Evolutionary conservation across 2,329 filamentous ascomycete genomes (phyloP).

Genomic region (Phialophora expanda): DNA sequence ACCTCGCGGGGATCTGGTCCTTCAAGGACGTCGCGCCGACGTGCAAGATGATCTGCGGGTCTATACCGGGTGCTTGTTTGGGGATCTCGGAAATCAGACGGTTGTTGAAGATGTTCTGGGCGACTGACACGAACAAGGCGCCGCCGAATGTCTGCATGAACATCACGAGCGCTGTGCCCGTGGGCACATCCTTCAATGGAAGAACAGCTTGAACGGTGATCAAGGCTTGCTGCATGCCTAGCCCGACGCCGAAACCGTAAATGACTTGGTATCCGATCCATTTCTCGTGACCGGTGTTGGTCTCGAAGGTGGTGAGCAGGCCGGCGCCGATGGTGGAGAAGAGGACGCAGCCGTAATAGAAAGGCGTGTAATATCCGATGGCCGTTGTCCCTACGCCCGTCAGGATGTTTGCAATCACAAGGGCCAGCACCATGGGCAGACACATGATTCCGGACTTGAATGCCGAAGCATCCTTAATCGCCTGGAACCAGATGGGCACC

Average conservation of each 20-base stretch:
- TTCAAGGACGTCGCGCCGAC: constrained; percentile 49
- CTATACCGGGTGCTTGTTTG: constrained; percentile 41
- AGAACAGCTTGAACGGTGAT: constrained; percentile 51
- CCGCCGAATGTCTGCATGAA: constrained; percentile 52
- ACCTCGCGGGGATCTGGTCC: constrained; percentile 39
- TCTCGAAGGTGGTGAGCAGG: constrained; percentile 48
- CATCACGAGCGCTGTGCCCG: constrained; percentile 49
- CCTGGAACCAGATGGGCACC: constrained; percentile 56
- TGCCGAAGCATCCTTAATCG: constrained; percentile 50
- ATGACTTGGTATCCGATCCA: constrained; percentile 51
- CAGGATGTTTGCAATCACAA: constrained; percentile 46
- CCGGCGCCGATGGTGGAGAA: constrained; percentile 50
- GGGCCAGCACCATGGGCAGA: constrained; percentile 48
- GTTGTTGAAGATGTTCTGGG: constrained; percentile 59
- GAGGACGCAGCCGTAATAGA: constrained; percentile 46
- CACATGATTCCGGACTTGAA: constrained; percentile 54
- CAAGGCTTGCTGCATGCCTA: constrained; percentile 49
- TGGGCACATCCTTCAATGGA: constrained; percentile 45
- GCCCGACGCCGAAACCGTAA: constrained; percentile 45
- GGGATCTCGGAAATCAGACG: constrained; percentile 53
- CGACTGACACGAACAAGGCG: constrained; percentile 58
- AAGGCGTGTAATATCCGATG: constrained; percentile 50
- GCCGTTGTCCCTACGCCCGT: constrained; percentile 44
- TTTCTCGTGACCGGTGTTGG: constrained; percentile 42
- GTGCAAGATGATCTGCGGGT: constrained; percentile 42